Evolutionary conservation across 768 basidiomycete genomes (phyloP), one percentile per base, ranked within the genome.

Genomic region (Podaxis carcinomalis): DNA sequence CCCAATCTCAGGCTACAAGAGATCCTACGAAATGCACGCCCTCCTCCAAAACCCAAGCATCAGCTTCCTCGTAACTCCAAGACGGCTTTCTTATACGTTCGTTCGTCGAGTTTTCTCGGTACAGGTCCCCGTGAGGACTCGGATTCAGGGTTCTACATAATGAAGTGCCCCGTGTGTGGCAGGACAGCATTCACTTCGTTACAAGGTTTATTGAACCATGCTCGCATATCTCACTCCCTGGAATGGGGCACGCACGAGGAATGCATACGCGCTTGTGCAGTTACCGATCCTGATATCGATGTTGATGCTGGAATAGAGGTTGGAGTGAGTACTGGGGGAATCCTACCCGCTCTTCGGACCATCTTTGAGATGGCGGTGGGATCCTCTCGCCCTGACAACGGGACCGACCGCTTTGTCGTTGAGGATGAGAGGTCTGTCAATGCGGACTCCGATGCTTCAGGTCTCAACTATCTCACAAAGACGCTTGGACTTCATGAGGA

Each of bases 241-340:
- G 81, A 79, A 62, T 84, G 81, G 80, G 81, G 79, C 10, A 80
- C 78, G 7, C 83, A 84, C 59, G 83, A 84, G 44, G 81, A 81
- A 52, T 84, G 82, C 61, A 78, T 83, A 5, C 73, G 76, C 47
- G 78, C 80, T 4, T 83, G 83, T 69, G 78, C 81, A 5, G 72
- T 77, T 14, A 64, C 72, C 4, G 78, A 79, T 55, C 69, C 75
- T 46, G 68, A 73, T 47, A 55, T 80, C n/a, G 74, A 81, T 52
- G 60, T 78, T 4, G 69, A 72, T 36, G 65, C 64, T 19, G 82
- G 82, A 10, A 70, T 72, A 21, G 79, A 82, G 64, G 80, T 83
- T 39, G 77, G 77, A 28, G 52, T 75, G 19, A 77, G 77, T 25
- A 72, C 77, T 11, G 69, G 67, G 16, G 78, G 78, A 6, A 70